Evolutionary conservation across 2,329 filamentous ascomycete species (phyloP), one percentile per base, ranked within the genome.

Genomic region (Cercospora brassicicola): DNA sequence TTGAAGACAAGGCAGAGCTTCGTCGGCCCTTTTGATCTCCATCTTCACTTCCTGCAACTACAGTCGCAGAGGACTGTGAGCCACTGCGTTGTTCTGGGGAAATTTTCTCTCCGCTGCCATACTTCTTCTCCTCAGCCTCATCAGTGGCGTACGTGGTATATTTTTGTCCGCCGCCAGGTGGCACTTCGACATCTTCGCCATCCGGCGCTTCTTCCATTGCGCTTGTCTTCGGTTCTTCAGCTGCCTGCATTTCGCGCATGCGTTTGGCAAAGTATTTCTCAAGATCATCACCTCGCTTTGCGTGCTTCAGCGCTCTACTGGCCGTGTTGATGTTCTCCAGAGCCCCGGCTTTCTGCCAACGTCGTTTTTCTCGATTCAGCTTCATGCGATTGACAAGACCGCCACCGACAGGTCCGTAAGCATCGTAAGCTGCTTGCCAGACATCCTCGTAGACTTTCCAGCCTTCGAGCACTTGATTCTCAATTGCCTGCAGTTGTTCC

Each of bases 371-470:
- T 6, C 67, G 64, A 13, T 67, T 51, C 1, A 75, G 59, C 18
- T 70, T 72, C 42, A 76, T 65, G 15, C 70, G 67, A 13, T 74
- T 73, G 0, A 74, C 51, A 7, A 74, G 55, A 31, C 71, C 71
- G 10, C 70, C 71, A 4, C 73, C 68, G 11, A 67, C 67, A 8
- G 71, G 62, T 10, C 70, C 66, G 28, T 69, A 72, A 13, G 72
- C 65, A 20, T 73, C 64, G 18, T 72, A 65, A 6, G 75, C 74
- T 23, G 67, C 68, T 3, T 68, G 63, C 77, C 77, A 78, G 57
- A 78, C 70, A 36, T 79, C 73, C 42, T 76, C 72, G 69, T 76
- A 79, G 6, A 77, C 70, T 36, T 71, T 69, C 77, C 76, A 79
- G 23, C 77, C 75, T 13, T 76, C 71, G 10, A 63, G 59, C 8